Percentiles rank a stretch among this genome's conserved stretches.
These are phyloP conservation scores for Podospora tetraspora DNA, from an alignment of 495 filamentous ascomycete species.

Conservation along the genomic window DNA sequence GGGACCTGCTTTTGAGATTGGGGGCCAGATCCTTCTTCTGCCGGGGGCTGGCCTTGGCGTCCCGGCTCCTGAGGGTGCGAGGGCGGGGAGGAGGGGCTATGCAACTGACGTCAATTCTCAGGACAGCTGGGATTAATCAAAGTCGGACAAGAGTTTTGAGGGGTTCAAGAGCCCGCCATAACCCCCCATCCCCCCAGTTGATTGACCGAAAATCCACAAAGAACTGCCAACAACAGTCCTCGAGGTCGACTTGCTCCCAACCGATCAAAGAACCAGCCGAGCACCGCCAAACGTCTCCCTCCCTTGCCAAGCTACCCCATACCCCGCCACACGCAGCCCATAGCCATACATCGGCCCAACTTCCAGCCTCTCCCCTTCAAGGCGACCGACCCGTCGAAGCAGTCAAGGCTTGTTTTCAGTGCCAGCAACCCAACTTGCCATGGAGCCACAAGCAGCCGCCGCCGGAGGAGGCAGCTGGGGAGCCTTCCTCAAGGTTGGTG, in stretches of 20 bases:
- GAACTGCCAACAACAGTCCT: background rate
- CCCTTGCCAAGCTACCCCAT: background rate
- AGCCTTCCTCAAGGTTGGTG: slow-evolving; percentile 48
- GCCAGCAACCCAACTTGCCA: slow-evolving; percentile 1
- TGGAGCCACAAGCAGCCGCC: slow-evolving; percentile 25
- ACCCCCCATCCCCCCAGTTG: background rate
- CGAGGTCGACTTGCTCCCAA: background rate
- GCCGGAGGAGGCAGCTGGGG: slow-evolving; percentile 42
- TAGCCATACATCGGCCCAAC: background rate
- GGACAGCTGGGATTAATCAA: background rate
- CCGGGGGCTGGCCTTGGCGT: background rate
- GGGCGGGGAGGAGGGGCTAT: background rate
- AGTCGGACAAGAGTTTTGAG: background rate
- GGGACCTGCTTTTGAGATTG: background rate
- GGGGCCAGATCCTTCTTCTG: background rate
- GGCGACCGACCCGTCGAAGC: background rate
- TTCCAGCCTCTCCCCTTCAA: background rate
- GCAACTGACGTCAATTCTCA: background rate
- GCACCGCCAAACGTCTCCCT: background rate
- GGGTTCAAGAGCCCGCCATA: background rate
- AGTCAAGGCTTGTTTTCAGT: background rate
- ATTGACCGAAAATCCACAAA: background rate
- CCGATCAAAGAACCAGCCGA: background rate
- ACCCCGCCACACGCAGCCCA: background rate
- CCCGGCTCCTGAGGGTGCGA: background rate